A percentile compares a stretch with the other conserved stretches of the same genome.
phyloP scores from a whole-genome alignment of 164 flowering plant species.

The Umbellularia californica region DNA sequence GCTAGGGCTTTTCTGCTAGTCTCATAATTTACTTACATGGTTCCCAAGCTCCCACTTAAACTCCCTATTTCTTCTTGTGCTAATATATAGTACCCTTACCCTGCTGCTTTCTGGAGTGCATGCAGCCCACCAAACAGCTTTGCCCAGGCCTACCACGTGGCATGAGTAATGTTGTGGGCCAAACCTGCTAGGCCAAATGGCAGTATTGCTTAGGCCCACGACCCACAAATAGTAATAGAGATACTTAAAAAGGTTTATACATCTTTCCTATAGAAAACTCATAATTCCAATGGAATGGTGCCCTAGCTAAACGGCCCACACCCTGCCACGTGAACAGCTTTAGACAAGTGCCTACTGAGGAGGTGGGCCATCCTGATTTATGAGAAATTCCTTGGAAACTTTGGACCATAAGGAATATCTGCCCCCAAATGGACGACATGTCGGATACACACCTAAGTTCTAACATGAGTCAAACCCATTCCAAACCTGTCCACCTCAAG shows the following conservation, averaged over 20 bases:
- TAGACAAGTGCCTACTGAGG: not conserved
- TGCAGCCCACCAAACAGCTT: not conserved
- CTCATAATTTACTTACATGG: no score
- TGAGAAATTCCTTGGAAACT: not conserved
- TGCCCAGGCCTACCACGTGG: not conserved
- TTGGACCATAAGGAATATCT: conserved; percentile 10
- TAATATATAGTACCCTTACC: no score
- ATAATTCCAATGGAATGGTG: not conserved
- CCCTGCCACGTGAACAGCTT: conserved; percentile 1
- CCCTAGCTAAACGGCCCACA: not conserved
- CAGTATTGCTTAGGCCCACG: not conserved
- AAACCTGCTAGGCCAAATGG: not conserved
- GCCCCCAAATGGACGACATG: conserved; percentile 15
- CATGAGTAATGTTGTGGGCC: not conserved
- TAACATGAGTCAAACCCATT: no score
- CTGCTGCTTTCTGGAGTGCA: not conserved
- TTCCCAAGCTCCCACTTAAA: no score
- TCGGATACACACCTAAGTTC: conserved; percentile 1
- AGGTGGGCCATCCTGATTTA: conserved; percentile 1
- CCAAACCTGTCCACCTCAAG: no score
- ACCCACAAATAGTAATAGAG: not conserved
- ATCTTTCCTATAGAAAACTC: no score
- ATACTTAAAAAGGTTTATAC: no score
- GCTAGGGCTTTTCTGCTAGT: no score
- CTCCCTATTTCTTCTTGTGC: no score